A percentile compares a stretch with the other conserved stretches of the same genome.
These are phyloP conservation scores for Dryas integrifolia DNA, from an alignment of 331 rosid species.

Conservation along the genomic window DNA sequence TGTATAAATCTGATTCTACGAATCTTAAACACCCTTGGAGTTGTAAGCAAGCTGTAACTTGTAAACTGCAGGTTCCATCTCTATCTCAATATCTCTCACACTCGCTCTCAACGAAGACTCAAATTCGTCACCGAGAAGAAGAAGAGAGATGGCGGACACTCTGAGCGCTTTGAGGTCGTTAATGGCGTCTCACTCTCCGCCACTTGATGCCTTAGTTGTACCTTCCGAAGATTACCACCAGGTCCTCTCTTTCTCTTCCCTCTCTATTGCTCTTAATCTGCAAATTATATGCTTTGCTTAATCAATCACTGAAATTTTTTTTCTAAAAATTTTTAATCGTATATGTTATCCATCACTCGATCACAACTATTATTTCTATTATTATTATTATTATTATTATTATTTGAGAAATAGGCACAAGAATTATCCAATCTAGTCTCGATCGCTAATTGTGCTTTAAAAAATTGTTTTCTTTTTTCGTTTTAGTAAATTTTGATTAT, in stretches of 20 bases:
- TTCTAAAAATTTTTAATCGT: neutral
- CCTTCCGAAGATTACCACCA: slow-evolving; percentile 98
- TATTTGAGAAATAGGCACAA: neutral
- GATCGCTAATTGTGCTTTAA: neutral
- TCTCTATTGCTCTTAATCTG: slow-evolving; percentile 6
- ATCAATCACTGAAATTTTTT: neutral
- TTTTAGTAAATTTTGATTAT: neutral
- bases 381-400: neutral
- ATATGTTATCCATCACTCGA: neutral
- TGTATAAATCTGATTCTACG: too few relatives aligned
- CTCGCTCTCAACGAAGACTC: neutral
- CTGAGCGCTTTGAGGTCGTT: slow-evolving; percentile 65
- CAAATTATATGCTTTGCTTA: neutral
- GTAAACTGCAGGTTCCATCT: neutral
- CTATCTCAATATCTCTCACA: neutral
- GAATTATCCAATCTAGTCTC: neutral
- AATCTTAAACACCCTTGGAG: too few relatives aligned
- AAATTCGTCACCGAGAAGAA: neutral
- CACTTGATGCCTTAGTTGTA: slow-evolving; percentile 80
- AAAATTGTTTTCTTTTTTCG: too few relatives aligned
- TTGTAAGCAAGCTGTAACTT: too few relatives aligned
- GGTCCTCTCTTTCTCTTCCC: slow-evolving; percentile 33
- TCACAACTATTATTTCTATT: neutral
- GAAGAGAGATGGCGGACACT: slow-evolving; percentile 59
- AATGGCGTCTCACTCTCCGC: slow-evolving; percentile 83